A percentile compares a stretch with the other conserved stretches of the same genome.
phyloP scores from a whole-genome alignment of 345 rosid genomes.

The Gossypium sturtianum region DNA sequence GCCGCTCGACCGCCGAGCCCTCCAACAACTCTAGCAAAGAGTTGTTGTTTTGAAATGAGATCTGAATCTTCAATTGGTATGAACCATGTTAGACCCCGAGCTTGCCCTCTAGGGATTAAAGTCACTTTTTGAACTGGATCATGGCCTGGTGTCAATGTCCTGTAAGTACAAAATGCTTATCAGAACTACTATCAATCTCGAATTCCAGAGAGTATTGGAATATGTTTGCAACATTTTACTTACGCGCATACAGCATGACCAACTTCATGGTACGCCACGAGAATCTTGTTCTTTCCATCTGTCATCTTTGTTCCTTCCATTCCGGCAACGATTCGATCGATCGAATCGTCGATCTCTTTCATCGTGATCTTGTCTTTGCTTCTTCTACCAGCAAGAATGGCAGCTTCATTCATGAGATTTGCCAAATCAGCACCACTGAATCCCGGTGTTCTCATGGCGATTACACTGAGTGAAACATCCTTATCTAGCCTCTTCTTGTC shows the following conservation, averaged over 20 bases:
- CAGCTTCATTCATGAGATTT: constrained; percentile 76
- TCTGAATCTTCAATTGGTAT: constrained; percentile 55
- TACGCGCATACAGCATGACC: constrained; percentile 69
- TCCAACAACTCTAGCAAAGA: constrained; percentile 64
- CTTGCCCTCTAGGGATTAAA: constrained; percentile 69
- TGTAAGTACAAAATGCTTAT: constrained; percentile 15
- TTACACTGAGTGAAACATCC: constrained; percentile 42
- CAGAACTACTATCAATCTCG: background rate
- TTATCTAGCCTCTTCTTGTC: constrained; percentile 61
- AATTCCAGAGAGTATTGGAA: background rate
- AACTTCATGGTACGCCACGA: constrained; percentile 73
- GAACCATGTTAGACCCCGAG: constrained; percentile 83
- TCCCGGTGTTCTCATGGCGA: constrained; percentile 74
- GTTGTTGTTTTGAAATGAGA: constrained; percentile 49
- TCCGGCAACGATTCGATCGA: constrained; percentile 65
- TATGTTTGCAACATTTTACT: constrained; percentile 12
- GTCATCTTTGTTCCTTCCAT: constrained; percentile 75
- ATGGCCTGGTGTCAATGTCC: constrained; percentile 61
- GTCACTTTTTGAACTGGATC: constrained; percentile 72
- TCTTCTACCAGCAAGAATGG: constrained; percentile 70
- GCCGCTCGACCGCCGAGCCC: constrained; percentile 77
- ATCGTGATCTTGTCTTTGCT: constrained; percentile 48
- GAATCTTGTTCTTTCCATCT: constrained; percentile 62
- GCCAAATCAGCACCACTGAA: constrained; percentile 85
- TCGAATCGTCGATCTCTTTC: constrained; percentile 63